Evolutionary conservation across 371 early-diverging fungal genomes (phyloP), one percentile per base, ranked within the genome.

Genomic region (Amoeboaphelidium protococcarum): DNA sequence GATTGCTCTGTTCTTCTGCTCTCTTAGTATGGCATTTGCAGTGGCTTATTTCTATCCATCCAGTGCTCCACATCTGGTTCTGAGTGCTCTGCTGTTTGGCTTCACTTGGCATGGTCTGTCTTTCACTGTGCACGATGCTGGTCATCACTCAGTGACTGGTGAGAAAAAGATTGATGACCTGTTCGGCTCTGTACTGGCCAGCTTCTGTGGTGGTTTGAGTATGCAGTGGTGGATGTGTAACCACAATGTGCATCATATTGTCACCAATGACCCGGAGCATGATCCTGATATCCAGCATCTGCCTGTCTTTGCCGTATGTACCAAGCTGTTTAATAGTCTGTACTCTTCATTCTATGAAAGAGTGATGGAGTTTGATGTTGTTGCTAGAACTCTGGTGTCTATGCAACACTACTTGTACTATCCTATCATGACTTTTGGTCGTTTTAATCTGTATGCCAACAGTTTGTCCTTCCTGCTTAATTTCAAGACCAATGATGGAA

Each of bases 221-320:
- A 58, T 88, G 31, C 91, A 87, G 25, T 92, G 94, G 91, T 92
- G 94, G 94, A 90, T 88, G 57, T 68, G 76, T 50, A 82, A 70
- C 59, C 94, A 92, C 61, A 81, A 90, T 58, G 84, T 88, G 19
- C 92, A 92, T 62, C 92, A 84, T 58, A 76, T 83, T 41, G 69
- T 80, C 42, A 82, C 85, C 52, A 64, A 67, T 58, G 43, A 60
- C 40, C 62, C 63, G 12, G 81, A 82, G 55, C 78, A 90, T 64
- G 94, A 92, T 58, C 91, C 94, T 0, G 91, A 92, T 61, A 87
- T 92, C 52, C 94, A 92, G 61, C 94, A 88, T 55, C 45, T 92
- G 60, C 94, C 94, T 26, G 87, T 92, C 63, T 68, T 90, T 49
- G 90, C 94, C 20, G 67, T 91, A 46, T 74, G 82, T 12, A 72